These are phyloP conservation scores for Nidularia pulvinata DNA, from an alignment of 768 basidiomycete genomes.

Conservation along the genomic window DNA sequence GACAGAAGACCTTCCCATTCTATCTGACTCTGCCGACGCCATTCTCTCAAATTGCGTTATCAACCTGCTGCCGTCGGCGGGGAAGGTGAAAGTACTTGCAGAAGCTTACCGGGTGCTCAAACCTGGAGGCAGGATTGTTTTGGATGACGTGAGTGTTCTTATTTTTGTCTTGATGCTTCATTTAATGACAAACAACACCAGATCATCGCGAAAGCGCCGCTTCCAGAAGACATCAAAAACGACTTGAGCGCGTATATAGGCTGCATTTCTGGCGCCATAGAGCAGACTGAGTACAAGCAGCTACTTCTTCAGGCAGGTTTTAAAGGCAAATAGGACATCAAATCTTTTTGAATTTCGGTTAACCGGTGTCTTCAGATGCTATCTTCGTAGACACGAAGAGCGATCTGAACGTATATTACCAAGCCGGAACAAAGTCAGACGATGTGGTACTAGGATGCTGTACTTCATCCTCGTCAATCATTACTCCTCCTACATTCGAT, in stretches of 20 bases:
- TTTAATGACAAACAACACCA: constrained; percentile 10
- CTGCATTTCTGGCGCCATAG: constrained; percentile 46
- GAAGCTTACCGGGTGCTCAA: constrained; percentile 52
- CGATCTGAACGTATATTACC: constrained; percentile 37
- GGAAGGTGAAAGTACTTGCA: constrained; percentile 38
- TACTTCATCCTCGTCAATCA: neutral
- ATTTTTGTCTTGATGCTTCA: neutral
- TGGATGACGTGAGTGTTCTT: constrained; percentile 45
- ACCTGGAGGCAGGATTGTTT: constrained; percentile 50
- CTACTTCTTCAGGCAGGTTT: constrained; percentile 40
- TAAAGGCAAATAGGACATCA: constrained; percentile 20
- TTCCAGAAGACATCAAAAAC: constrained; percentile 38
- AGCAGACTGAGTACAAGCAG: constrained; percentile 30
- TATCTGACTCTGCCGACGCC: constrained; percentile 47
- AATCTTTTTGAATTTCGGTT: neutral
- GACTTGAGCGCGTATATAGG: constrained; percentile 38
- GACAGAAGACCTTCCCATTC: constrained; percentile 45
- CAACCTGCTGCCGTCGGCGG: constrained; percentile 41
- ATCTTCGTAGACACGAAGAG: constrained; percentile 34
- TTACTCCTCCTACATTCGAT: constrained; percentile 21
- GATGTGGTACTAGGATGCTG: neutral
- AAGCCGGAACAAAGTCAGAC: neutral
- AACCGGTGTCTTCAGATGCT: constrained; percentile 25
- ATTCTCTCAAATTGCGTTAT: constrained; percentile 60
- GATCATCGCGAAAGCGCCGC: constrained; percentile 44